Percentiles rank a stretch among this genome's conserved stretches.
These are phyloP conservation scores for Exobasidium rhododendri DNA, from an alignment of 1,284 basidiomycete species.

Conservation along the genomic window DNA sequence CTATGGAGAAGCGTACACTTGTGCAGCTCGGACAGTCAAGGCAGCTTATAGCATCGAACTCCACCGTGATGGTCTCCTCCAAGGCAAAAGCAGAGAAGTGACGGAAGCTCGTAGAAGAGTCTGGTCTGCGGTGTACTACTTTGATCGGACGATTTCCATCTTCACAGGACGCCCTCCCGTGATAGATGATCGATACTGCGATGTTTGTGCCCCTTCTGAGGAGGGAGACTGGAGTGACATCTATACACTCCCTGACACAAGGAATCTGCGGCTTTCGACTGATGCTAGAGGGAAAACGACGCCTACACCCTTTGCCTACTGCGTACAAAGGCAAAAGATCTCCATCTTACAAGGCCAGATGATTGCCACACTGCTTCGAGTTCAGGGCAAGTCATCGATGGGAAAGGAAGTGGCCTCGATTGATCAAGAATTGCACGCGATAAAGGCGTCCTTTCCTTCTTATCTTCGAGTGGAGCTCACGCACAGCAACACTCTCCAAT, in stretches of 20 bases:
- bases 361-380: neutral
- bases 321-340: neutral
- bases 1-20: conserved; percentile 2
- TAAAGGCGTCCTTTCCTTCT: conserved; percentile 1
- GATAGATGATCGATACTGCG: neutral
- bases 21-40: neutral
- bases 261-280: neutral
- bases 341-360: neutral
- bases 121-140: conserved; percentile 2
- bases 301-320: conserved; percentile 3
- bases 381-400: neutral
- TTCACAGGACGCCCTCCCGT: neutral
- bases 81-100: neutral
- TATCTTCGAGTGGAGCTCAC: neutral
- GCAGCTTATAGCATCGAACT: neutral
- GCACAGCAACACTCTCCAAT: too few species aligned
- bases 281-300: neutral
- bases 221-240: too few species aligned
- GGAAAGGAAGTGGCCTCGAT: neutral
- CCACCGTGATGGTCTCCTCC: conserved; percentile 1
- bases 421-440: conserved; percentile 1
- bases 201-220: conserved; percentile 1
- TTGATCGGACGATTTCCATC: conserved; percentile 4
- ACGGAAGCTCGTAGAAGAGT: neutral
- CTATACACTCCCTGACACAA: too few species aligned